Evolutionary conservation across 306 rosid genomes (phyloP), one percentile per base, ranked within the genome.

Genomic region (Quercus mongolica): DNA sequence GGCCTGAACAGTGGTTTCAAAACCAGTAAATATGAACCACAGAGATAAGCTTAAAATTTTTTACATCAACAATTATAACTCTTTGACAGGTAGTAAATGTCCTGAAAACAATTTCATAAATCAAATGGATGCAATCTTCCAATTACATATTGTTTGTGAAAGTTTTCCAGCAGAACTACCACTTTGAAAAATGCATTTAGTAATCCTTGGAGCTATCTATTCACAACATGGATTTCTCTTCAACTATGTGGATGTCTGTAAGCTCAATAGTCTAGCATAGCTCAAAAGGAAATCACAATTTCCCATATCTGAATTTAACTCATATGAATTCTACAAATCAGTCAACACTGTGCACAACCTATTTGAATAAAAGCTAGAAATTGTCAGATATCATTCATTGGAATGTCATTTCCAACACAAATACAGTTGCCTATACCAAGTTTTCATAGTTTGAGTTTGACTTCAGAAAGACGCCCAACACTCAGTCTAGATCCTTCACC

Each of bases 281-380:
- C 71, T 31, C 20, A 65, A 6, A 59, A 81, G 12, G 41, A 21
- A 76, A 13, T 56, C 46, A 26, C 25, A 1, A 59, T 30, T 75
- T 26, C 70, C 74, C 17, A 25, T 55, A 77, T 71, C 57, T 54
- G 63, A 71, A 74, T 55, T 74, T 18, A 33, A 25, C 55, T 72
- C 69, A 72, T 67, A 58, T 67, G 72, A 67, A 51, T 25, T 56
- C 21, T 19, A 49, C 23, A 18, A 18, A 23, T 26, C 20, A 35
- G 68, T 67, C 52, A 19, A 35, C 35, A 18, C 15, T 67, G 21
- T 23, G 72, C 14, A 67, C 19, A 8, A 4, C 9, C 26, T 35
- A 35, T 35, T 5, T 2, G 20, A 28, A 63, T 28, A 26, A 55
- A 67, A 56, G 41, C 11, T 17, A 68, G 51, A 69, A 61, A 51